Percentiles rank a stretch among this genome's conserved stretches.
phyloP scores from a whole-genome alignment of 768 basidiomycete species.

The Panaeolus cyanescens region DNA sequence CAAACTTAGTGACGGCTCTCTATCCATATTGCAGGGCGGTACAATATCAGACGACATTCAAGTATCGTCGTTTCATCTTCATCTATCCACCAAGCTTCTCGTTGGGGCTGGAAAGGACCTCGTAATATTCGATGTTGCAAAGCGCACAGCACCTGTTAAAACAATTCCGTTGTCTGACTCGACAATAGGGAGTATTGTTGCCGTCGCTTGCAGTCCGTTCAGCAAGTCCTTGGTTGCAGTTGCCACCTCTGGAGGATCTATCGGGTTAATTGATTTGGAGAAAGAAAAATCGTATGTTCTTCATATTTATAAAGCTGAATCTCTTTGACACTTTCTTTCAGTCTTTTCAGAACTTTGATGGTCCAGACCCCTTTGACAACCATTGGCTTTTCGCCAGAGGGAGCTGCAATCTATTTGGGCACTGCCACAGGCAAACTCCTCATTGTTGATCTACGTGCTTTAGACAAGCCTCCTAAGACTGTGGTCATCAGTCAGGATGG shows the following conservation, averaged over 20 bases:
- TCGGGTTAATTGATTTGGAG: conserved; percentile 69
- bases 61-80: conserved; percentile 62
- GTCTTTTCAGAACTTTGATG: conserved; percentile 60
- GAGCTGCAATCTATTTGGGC: conserved; percentile 65
- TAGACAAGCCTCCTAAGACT: conserved; percentile 64
- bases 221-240: conserved; percentile 72
- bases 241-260: conserved; percentile 52
- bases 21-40: conserved; percentile 57
- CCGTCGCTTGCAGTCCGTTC: conserved; percentile 69
- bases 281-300: conserved; percentile 67
- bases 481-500: conserved; percentile 51
- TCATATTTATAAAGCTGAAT: background rate
- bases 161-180: conserved; percentile 47
- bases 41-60: conserved; percentile 38
- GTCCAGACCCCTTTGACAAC: conserved; percentile 57
- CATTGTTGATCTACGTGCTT: conserved; percentile 60
- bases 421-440: conserved; percentile 67
- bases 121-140: conserved; percentile 62
- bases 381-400: conserved; percentile 70
- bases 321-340: conserved; percentile 22
- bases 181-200: conserved; percentile 49
- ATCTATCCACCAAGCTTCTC: conserved; percentile 61
- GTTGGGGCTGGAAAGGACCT: conserved; percentile 54
- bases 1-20: conserved; percentile 55
- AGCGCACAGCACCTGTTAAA: conserved; percentile 58